These are phyloP conservation scores for Lentinula aciculospora DNA, from an alignment of 768 basidiomycete species.

Conservation along the genomic window DNA sequence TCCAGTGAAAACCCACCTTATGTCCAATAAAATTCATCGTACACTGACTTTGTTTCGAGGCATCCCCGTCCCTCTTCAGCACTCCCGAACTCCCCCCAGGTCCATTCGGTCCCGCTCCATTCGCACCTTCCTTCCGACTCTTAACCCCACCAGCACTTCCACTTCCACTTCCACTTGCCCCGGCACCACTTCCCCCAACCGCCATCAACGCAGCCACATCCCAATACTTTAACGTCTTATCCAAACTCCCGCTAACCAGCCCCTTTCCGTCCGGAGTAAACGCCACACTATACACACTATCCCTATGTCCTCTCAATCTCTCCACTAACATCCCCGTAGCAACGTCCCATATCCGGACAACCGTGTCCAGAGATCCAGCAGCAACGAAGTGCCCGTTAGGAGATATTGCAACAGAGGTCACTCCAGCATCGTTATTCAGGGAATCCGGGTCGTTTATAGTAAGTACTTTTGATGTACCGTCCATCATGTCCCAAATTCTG, in stretches of 20 bases:
- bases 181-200: conserved; percentile 33
- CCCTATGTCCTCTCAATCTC: conserved; percentile 69
- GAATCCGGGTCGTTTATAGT: conserved; percentile 51
- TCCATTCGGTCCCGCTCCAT: conserved; percentile 30
- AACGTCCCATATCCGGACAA: conserved; percentile 81
- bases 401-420: conserved; percentile 76
- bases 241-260: conserved; percentile 87
- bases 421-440: conserved; percentile 47
- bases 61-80: conserved; percentile 72
- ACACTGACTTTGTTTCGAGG: conserved; percentile 36
- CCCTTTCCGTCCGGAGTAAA: conserved; percentile 92
- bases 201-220: conserved; percentile 75
- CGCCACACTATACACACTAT: conserved; percentile 84
- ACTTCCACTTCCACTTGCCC: neutral
- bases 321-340: conserved; percentile 63
- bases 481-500: conserved; percentile 41
- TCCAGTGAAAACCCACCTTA: no score
- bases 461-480: conserved; percentile 33
- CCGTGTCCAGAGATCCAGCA: conserved; percentile 44
- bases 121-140: conserved; percentile 43
- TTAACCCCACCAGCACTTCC: conserved; percentile 25
- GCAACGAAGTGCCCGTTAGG: conserved; percentile 65
- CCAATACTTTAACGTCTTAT: conserved; percentile 87
- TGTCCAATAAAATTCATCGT: conserved; percentile 88
- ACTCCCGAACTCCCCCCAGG: conserved; percentile 59